Evolutionary conservation across 139 green algal genomes (phyloP).

Genomic region (Penium margaritaceum): DNA sequence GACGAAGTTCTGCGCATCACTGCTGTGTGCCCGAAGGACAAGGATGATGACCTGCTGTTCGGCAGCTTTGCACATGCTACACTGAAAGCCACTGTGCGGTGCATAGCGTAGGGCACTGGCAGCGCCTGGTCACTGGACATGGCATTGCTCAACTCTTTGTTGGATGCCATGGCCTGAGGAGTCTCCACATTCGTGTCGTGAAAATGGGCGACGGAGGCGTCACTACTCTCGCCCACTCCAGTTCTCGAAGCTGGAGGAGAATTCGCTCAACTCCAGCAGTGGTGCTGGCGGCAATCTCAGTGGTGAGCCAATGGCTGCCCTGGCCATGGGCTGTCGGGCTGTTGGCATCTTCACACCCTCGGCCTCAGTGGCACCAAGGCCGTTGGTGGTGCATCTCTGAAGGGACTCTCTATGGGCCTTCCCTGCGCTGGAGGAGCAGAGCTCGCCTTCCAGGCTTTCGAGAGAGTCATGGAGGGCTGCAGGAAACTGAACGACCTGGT

Average conservation of each 20-base stretch:
- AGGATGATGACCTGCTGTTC: slow-evolving; percentile 22
- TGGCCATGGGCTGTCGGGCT: slow-evolving; percentile 23
- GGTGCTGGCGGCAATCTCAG: slow-evolving; percentile 5
- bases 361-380: slow-evolving; percentile 17
- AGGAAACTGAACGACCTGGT: slow-evolving; percentile 21
- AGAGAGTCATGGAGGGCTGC: slow-evolving; percentile 23
- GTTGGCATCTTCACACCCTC: slow-evolving; percentile 2
- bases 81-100: not conserved
- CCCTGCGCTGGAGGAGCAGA: slow-evolving; percentile 10
- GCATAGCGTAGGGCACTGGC: slow-evolving; percentile 20
- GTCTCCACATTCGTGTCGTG: slow-evolving; percentile 19
- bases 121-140: slow-evolving; percentile 15
- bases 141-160: slow-evolving; percentile 6
- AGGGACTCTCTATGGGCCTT: slow-evolving; percentile 11
- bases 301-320: not conserved
- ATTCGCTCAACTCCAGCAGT: slow-evolving; percentile 18
- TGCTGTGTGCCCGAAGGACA: not conserved
- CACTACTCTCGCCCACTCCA: not conserved
- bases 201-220: slow-evolving; percentile 9
- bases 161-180: slow-evolving; percentile 3
- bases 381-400: slow-evolving; percentile 3
- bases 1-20: slow-evolving; percentile 17
- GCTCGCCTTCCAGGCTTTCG: slow-evolving; percentile 21
- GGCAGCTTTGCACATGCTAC: slow-evolving; percentile 10
- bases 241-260: slow-evolving; percentile 10